phyloP scores from a whole-genome alignment of 2,329 filamentous ascomycete species.

The Trichoderma sp. region DNA sequence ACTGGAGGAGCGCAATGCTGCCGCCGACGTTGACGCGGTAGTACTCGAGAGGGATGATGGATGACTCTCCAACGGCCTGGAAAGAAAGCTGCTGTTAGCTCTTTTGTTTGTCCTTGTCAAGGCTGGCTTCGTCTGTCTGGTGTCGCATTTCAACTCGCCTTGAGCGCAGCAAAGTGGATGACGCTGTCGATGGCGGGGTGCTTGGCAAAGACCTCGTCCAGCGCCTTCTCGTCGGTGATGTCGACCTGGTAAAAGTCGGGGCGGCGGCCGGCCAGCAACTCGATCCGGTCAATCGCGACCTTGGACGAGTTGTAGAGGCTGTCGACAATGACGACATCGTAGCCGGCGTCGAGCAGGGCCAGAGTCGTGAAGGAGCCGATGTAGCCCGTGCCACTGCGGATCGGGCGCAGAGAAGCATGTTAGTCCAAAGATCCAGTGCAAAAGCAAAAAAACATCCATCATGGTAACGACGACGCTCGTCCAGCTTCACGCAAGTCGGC shows the following conservation, averaged over 20 bases:
- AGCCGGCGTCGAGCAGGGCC: slow-evolving; percentile 86
- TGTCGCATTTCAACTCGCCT: slow-evolving; percentile 53
- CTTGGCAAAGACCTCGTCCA: slow-evolving; percentile 83
- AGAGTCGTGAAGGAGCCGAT: slow-evolving; percentile 97
- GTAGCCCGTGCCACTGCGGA: slow-evolving; percentile 86
- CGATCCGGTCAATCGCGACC: slow-evolving; percentile 90
- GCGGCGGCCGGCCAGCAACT: slow-evolving; percentile 85
- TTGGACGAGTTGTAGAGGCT: slow-evolving; percentile 95
- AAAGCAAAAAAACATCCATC: not conserved
- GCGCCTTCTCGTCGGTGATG: slow-evolving; percentile 77
- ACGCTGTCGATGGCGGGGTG: slow-evolving; percentile 96
- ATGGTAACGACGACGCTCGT: not conserved
- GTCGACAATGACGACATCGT: slow-evolving; percentile 95
- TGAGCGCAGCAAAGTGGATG: slow-evolving; percentile 97
- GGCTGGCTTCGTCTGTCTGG: not conserved
- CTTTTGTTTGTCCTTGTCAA: not conserved
- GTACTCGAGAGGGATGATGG: slow-evolving; percentile 92
- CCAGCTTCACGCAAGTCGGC: not conserved
- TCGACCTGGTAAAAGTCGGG: slow-evolving; percentile 83
- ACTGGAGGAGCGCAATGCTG: slow-evolving; percentile 79
- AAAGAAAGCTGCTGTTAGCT: not conserved
- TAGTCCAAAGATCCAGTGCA: slow-evolving; percentile 18
- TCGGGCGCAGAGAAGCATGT: slow-evolving; percentile 19
- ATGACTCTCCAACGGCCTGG: slow-evolving; percentile 92
- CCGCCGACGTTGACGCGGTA: slow-evolving; percentile 96